Evolutionary conservation across 208 protist species (phyloP).

Genomic region (Acanthamoeba culbertsoni): DNA sequence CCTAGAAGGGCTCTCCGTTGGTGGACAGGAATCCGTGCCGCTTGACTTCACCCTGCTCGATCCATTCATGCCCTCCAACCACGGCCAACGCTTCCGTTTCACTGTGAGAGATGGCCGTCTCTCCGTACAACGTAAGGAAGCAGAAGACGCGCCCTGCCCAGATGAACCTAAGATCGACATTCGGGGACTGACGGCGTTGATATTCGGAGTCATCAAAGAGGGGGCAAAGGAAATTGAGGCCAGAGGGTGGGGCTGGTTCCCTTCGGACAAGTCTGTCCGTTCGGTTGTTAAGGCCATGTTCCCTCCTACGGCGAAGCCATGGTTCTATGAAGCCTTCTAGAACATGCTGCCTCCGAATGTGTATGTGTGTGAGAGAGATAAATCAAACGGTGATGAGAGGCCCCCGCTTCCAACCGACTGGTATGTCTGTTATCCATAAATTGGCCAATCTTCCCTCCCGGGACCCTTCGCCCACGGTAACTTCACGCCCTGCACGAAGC

Average conservation of each 20-base stretch:
- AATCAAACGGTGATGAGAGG: too few relatives aligned
- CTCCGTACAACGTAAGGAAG: background rate
- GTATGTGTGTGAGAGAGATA: too few relatives aligned
- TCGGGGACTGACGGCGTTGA: background rate
- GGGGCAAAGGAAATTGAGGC: background rate
- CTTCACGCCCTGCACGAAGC: too few relatives aligned
- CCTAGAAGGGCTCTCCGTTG: background rate
- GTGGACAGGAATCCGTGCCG: background rate
- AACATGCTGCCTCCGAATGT: too few relatives aligned
- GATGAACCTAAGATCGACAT: background rate
- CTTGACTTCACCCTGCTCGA: conserved; percentile 24
- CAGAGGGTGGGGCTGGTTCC: background rate
- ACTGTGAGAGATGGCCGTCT: background rate
- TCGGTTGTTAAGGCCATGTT: background rate
- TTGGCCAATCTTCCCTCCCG: too few relatives aligned
- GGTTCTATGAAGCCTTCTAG: background rate
- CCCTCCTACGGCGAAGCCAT: background rate
- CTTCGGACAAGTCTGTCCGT: background rate
- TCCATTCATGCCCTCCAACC: background rate
- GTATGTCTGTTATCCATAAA: too few relatives aligned
- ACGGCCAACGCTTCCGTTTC: background rate
- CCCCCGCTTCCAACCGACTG: too few relatives aligned
- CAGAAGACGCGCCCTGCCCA: background rate
- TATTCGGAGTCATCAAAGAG: background rate
- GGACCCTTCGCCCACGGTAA: too few relatives aligned